Conservation (phyloP, 2,329 filamentous ascomycete genomes). For the Colletotrichum sansevieriae region DNA sequence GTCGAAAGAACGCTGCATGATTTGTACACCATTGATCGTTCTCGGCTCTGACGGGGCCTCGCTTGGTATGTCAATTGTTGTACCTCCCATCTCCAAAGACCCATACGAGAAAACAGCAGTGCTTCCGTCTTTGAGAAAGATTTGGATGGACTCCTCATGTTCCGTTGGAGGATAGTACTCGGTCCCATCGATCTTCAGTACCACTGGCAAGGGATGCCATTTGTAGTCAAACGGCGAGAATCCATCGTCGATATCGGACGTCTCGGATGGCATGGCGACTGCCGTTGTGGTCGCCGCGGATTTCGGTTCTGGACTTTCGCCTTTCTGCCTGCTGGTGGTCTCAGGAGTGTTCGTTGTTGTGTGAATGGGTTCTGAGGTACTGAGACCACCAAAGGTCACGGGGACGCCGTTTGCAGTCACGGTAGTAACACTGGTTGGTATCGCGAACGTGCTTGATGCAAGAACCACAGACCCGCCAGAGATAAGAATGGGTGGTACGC, state of each 20-base stretch:
- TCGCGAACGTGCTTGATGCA: not conserved
- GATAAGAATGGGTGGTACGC: not conserved
- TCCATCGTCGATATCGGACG: not conserved
- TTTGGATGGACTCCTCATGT: slow-evolving; percentile 11
- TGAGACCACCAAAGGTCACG: not conserved
- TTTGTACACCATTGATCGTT: slow-evolving; percentile 3
- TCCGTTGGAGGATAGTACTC: slow-evolving; percentile 4
- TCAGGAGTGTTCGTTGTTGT: not conserved
- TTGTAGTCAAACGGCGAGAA: not conserved
- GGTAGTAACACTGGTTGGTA: not conserved
- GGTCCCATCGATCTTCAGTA: not conserved
- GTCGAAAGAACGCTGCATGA: not conserved
- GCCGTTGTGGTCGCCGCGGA: not conserved
- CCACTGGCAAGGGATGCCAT: slow-evolving; percentile 8
- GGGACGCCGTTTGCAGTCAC: not conserved
- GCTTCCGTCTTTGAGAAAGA: slow-evolving; percentile 5
- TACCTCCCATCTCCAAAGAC: not conserved
- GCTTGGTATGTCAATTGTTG: not conserved
- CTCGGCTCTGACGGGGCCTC: not conserved
- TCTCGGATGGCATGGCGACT: not conserved
- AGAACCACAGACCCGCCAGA: not conserved
- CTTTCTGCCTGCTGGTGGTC: not conserved
- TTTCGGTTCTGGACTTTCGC: not conserved
- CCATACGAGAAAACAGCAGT: slow-evolving; percentile 6
- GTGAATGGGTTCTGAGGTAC: not conserved